Conservation (phyloP, 495 filamentous ascomycete species). For the Penicillium alfredii region DNA sequence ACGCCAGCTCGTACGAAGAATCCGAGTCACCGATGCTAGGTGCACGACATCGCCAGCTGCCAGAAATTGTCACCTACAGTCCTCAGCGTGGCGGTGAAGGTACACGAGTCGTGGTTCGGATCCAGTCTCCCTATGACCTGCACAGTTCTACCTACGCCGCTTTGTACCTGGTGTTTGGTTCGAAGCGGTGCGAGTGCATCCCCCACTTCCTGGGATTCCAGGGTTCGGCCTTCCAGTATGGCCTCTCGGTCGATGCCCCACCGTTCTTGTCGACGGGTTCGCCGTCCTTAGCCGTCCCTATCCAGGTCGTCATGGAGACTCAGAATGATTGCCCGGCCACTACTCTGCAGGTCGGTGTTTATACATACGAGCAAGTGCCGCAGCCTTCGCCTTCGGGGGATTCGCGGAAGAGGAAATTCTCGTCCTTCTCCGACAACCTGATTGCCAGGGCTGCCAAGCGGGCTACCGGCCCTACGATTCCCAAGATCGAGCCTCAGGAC, state of each 20-base stretch:
- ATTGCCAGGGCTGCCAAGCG: constrained; percentile 40
- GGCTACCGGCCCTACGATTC: constrained; percentile 34
- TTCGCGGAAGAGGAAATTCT: constrained; percentile 50
- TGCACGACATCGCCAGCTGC: constrained; percentile 30
- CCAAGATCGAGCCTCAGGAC: constrained; percentile 31
- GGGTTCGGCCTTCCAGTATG: constrained; percentile 58
- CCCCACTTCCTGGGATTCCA: constrained; percentile 56
- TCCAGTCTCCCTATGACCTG: constrained; percentile 67
- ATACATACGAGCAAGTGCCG: constrained; percentile 59
- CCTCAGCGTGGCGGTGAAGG: constrained; percentile 64
- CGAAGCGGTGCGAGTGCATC: constrained; percentile 57
- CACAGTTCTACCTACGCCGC: constrained; percentile 49
- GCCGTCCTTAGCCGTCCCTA: constrained; percentile 60
- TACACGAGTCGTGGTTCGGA: constrained; percentile 63
- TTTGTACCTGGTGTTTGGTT: constrained; percentile 70
- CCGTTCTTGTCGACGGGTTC: constrained; percentile 61
- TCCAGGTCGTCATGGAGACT: constrained; percentile 66
- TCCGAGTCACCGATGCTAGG: constrained; percentile 35
- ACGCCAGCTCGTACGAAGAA: constrained; percentile 43
- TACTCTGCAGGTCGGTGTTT: constrained; percentile 65
- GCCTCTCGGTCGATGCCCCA: constrained; percentile 67
- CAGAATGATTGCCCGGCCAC: constrained; percentile 55
- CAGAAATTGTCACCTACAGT: constrained; percentile 59
- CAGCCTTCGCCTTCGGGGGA: constrained; percentile 29
- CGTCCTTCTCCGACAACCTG: constrained; percentile 40